These are phyloP conservation scores for Linanthus parryae DNA, from an alignment of 148 eudicot species.

Conservation along the genomic window DNA sequence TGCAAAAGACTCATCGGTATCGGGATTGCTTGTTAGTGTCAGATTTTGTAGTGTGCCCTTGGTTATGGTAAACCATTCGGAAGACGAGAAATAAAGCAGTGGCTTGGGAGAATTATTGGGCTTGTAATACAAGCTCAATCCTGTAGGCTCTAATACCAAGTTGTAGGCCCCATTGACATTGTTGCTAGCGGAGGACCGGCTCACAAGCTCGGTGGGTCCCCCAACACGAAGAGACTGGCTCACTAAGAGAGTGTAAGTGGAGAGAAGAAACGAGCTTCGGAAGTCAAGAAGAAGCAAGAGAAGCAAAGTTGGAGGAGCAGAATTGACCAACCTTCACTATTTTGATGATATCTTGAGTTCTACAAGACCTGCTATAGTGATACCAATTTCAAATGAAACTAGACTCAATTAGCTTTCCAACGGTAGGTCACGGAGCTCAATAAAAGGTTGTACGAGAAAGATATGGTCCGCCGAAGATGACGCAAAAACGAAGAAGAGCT, in stretches of 20 bases:
- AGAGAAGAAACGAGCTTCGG: too few relatives aligned
- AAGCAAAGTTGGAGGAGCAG: too few relatives aligned
- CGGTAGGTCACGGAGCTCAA: too few relatives aligned
- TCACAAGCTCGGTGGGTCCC: slow-evolving; percentile 19
- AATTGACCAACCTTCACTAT: too few relatives aligned
- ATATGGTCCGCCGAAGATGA: too few relatives aligned
- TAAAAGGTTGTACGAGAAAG: too few relatives aligned
- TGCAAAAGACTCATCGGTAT: not conserved
- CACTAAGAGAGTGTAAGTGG: slow-evolving; percentile 23
- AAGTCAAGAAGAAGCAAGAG: too few relatives aligned
- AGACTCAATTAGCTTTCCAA: too few relatives aligned
- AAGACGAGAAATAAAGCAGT: slow-evolving; percentile 15
- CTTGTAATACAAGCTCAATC: slow-evolving; percentile 16
- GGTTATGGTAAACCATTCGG: slow-evolving; percentile 7
- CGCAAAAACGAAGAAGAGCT: too few relatives aligned
- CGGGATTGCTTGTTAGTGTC: not conserved
- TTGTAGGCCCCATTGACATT: slow-evolving; percentile 24
- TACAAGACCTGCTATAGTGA: too few relatives aligned
- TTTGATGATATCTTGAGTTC: too few relatives aligned
- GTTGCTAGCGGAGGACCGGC: slow-evolving; percentile 16
- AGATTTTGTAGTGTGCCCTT: slow-evolving; percentile 7
- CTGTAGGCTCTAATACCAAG: slow-evolving; percentile 19
- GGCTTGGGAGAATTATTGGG: slow-evolving; percentile 16
- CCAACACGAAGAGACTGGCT: slow-evolving; percentile 14
- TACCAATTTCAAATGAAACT: too few relatives aligned